Conservation (phyloP, 495 filamentous ascomycete species). For the Glonium stellatum region DNA sequence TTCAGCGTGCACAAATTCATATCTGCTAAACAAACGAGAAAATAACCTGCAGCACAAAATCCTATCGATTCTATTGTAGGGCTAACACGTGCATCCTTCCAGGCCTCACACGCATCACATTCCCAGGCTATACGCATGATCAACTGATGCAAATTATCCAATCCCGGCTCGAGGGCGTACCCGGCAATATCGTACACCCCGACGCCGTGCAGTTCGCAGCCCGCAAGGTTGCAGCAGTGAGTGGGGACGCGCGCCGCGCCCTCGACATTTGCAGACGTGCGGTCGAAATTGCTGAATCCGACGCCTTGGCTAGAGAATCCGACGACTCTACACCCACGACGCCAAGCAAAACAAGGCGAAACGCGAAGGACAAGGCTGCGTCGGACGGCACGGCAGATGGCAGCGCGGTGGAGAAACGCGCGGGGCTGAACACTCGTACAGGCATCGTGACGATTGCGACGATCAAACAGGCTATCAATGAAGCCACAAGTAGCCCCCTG, state of each 20-base stretch:
- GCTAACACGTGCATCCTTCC: constrained; percentile 1
- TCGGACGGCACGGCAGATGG: not conserved
- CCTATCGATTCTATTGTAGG: not conserved
- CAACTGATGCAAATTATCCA: constrained; percentile 98
- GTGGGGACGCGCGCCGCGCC: constrained; percentile 84
- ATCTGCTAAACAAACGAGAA: constrained; percentile 6
- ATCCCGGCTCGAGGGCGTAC: constrained; percentile 77
- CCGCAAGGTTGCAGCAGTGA: constrained; percentile 93
- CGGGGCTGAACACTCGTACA: constrained; percentile 8
- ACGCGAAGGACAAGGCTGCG: constrained; percentile 9
- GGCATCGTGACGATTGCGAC: constrained; percentile 82
- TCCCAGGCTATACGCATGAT: constrained; percentile 93
- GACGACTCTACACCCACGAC: constrained; percentile 37
- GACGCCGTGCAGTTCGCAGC: constrained; percentile 96
- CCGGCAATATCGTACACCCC: constrained; percentile 80
- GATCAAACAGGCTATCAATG: constrained; percentile 87
- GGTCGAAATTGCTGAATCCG: constrained; percentile 87
- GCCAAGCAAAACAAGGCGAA: constrained; percentile 39
- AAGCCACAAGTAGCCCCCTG: constrained; percentile 86
- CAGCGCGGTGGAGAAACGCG: constrained; percentile 21
- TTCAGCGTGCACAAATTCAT: constrained; percentile 1
- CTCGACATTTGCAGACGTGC: constrained; percentile 94
- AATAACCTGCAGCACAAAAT: constrained; percentile 2
- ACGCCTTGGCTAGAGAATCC: constrained; percentile 34
- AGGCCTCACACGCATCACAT: constrained; percentile 67